Conservation (phyloP, 1,139 yeast genomes). For the Saccharomyces hybrid region DNA sequence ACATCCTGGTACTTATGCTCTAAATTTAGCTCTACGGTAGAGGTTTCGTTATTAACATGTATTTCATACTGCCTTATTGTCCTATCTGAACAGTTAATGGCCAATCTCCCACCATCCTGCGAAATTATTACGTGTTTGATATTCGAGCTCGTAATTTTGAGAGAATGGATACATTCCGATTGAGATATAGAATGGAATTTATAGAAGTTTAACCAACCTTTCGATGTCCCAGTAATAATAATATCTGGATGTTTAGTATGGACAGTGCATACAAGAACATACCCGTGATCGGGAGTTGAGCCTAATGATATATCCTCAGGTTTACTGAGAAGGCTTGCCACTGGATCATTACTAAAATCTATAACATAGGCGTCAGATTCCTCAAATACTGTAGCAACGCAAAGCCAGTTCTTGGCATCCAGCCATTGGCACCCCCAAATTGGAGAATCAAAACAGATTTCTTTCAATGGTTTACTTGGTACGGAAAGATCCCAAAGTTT, state of each 20-base stretch:
- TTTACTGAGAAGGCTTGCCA: conserved; percentile 28
- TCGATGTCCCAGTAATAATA: conserved; percentile 67
- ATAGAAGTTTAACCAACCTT: conserved; percentile 65
- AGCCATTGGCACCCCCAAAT: conserved; percentile 30
- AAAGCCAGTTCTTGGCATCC: conserved; percentile 9
- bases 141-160: conserved; percentile 57
- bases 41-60: conserved; percentile 17
- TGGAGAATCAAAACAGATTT: conserved; percentile 53
- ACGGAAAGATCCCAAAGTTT: conserved; percentile 69
- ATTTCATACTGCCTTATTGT: conserved; percentile 65
- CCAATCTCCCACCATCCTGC: conserved; percentile 59
- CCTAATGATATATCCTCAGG: conserved; percentile 18
- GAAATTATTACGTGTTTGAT: conserved; percentile 66
- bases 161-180: conserved; percentile 38
- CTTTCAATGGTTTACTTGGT: conserved; percentile 60
- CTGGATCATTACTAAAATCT: conserved; percentile 46
- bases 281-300: conserved; percentile 20
- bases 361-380: conserved; percentile 42
- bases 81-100: conserved; percentile 76
- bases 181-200: background rate
- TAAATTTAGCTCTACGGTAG: conserved; percentile 48
- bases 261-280: conserved; percentile 28
- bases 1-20: conserved; percentile 87
- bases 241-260: conserved; percentile 38
- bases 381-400: conserved; percentile 32